Evolutionary conservation across 2,329 filamentous ascomycete species (phyloP), one percentile per base, ranked within the genome.

Genomic region (Madurella fahalii): DNA sequence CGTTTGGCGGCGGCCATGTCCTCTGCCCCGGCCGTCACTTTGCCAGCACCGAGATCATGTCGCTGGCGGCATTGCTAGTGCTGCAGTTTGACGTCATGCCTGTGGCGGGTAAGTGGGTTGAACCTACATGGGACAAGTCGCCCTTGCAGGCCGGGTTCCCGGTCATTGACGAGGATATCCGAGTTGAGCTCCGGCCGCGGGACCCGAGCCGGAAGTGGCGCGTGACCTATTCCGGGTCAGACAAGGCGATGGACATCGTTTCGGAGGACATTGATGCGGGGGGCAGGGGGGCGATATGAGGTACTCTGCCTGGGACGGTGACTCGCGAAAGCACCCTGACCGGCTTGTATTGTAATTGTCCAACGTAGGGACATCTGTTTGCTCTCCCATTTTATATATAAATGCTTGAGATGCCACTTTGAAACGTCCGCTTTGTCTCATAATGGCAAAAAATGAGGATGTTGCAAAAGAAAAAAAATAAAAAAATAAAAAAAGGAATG

Each of bases 1-100:
- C 72, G 0, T 81, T 81, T 59, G 78, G 77, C 1, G 71, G 77
- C 2, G 77, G 77, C 9, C 75, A 73, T 39, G 73, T 71, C 4
- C 52, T 68, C n/a, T 68, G 64, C 34, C 65, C 65, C 3, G 65
- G 58, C 2, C 47, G 64, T 15, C 64, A 68, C 52, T 68, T 68
- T 57, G 66, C 65, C 5, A 64, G 58, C 37, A 61, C 58, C 31
- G 64, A 68, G 59, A 65, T 66, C 47, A 25, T 67, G 42, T 46
- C 61, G 4, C 50, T 65, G n/a, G 56, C 58, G 11, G 50, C 64
- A 2, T 37, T 64, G 25, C 9, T 67, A 37, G 51, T 64, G 4
- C 48, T 64, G 4, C 60, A 57, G 2, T 64, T 63, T 18, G 59
- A 65, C 18, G 20, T 45, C 13, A 25, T 55, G 18, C 61, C 62